Base-by-base conservation (phyloP, 2,329 filamentous ascomycete genomes). In the Sclerotinia spermophila region DNA sequence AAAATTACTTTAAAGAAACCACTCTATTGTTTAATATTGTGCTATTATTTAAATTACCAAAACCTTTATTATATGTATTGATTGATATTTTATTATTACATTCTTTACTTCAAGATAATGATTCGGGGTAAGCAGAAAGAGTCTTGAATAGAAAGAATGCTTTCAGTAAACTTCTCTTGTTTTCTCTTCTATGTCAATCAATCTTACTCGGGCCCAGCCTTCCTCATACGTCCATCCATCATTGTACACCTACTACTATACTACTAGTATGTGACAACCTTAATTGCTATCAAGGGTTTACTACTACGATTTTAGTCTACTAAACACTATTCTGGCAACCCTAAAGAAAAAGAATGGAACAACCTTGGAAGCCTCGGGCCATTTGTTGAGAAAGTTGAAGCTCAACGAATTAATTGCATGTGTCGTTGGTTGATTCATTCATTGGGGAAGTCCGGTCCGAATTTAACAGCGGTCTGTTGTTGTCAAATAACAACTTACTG, bases 341-440 rank as follows among this genome's bases (percentile, higher is more conserved):
- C 15, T 24, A 58, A 27, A 56, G 40, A 44, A 67, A 58, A 67
- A 44, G 38, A 62, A 48, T 51, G 33, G 44, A 40, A 21, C 33
- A n/a, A 51, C 44, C 58, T 69, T 61, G 67, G 24, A 40, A 58
- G 5, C 48, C 64, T 58, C 51, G 64, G 64, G 59, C 38, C 60
- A 65, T 48, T 65, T 69, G 67, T 69, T 69, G 67, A 67, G 64
- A 58, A 58, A 44, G 51, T 24, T 30, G 19, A 58, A 65, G 67
- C 67, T 69, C 67, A 69, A 69, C 67, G 67, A 69, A 69, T 69
- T 60, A 69, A 69, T 69, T 60, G 24, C 55, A 61, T 68, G 40
- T 68, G 66, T 60, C 51, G 51, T 11, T 35, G 38, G n/a, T n/a
- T n/a, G n/a, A n/a, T n/a, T n/a, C n/a, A 27, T 42, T 59, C 56